Conservation (phyloP, 2,329 filamentous ascomycete species). For the Alternaria viburni region DNA sequence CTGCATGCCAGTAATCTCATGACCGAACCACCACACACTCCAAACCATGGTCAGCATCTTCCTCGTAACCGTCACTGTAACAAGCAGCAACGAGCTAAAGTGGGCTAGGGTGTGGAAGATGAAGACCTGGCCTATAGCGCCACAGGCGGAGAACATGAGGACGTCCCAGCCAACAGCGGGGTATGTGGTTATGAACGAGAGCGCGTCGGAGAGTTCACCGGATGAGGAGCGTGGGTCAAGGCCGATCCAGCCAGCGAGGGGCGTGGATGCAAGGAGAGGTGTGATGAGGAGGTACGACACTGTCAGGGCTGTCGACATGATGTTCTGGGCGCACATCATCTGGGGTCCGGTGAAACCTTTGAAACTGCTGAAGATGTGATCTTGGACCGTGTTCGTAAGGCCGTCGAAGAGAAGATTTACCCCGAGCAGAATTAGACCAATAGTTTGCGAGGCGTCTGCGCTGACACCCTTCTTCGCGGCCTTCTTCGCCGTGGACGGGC, state of each 20-base stretch:
- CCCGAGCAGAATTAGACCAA: constrained; percentile 81
- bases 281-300: constrained; percentile 75
- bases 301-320: constrained; percentile 82
- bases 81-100: constrained; percentile 87
- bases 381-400: constrained; percentile 94
- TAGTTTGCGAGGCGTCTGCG: constrained; percentile 67
- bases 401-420: constrained; percentile 96
- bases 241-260: constrained; percentile 51
- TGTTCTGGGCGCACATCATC: constrained; percentile 99
- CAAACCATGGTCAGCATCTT: constrained; percentile 99
- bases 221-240: constrained; percentile 37
- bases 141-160: constrained; percentile 85
- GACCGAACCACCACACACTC: constrained; percentile 92
- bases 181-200: constrained; percentile 80
- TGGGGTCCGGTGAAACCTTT: constrained; percentile 86
- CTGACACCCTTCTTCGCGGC: constrained; percentile 58
- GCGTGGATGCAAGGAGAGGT: constrained; percentile 75
- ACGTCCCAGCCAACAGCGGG: constrained; percentile 87
- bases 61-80: constrained; percentile 94
- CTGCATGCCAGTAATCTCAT: constrained; percentile 84
- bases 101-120: constrained; percentile 92
- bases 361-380: constrained; percentile 84
- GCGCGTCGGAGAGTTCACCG: constrained; percentile 79
- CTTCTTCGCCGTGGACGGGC: constrained; percentile 55
- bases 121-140: constrained; percentile 93